These are phyloP conservation scores for Sporobolomyces pararoseus DNA, from an alignment of 768 basidiomycete genomes.

Conservation along the genomic window DNA sequence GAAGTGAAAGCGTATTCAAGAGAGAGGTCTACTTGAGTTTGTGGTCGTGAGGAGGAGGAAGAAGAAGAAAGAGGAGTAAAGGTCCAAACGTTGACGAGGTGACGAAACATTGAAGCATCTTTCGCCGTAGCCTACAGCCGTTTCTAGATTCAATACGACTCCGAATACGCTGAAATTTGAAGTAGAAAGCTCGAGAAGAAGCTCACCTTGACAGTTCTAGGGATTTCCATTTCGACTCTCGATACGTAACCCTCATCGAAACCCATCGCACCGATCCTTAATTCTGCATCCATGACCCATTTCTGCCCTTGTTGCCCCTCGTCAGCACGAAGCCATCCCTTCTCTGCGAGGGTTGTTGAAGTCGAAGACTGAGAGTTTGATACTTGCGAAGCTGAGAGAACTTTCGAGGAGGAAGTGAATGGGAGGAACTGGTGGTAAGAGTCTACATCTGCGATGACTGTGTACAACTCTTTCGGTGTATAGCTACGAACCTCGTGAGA, in stretches of 20 bases:
- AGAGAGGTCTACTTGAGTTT: conserved; percentile 80
- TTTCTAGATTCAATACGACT: not conserved
- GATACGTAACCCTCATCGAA: conserved; percentile 85
- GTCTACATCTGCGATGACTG: conserved; percentile 77
- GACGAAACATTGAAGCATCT: conserved; percentile 68
- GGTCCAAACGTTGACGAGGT: conserved; percentile 67
- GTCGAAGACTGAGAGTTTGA: not conserved
- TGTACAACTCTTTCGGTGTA: conserved; percentile 69
- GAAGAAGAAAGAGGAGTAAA: conserved; percentile 60
- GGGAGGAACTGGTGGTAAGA: conserved; percentile 85
- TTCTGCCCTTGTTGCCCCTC: conserved; percentile 46
- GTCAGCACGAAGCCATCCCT: conserved; percentile 40
- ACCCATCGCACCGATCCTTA: conserved; percentile 80
- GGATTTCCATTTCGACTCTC: conserved; percentile 72
- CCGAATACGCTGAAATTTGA: too few species aligned
- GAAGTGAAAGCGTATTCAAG: conserved; percentile 81
- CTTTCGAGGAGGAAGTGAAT: conserved; percentile 71
- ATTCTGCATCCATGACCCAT: conserved; percentile 65
- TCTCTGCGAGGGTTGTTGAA: not conserved
- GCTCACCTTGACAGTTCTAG: conserved; percentile 71
- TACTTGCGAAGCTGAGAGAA: conserved; percentile 52
- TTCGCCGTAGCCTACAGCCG: conserved; percentile 63
- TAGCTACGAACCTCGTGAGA: conserved; percentile 52
- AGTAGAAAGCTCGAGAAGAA: conserved; percentile 8
- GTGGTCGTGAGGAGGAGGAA: conserved; percentile 53